Base-by-base conservation (phyloP, 345 rosid genomes). In the Jatropha curcas region DNA sequence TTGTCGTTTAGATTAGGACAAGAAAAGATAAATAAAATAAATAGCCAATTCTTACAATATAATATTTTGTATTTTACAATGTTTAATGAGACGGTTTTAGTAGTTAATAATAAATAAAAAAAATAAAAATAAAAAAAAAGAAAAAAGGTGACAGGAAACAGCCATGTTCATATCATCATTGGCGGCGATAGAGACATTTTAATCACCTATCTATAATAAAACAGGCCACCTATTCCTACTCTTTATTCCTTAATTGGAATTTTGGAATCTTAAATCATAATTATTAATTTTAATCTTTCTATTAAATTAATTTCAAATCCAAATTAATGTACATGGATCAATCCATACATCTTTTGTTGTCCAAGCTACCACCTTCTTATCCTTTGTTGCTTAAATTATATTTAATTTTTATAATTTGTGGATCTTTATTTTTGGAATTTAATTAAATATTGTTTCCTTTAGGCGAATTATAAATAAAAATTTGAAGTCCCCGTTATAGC, bases 161-260 rank as follows among this genome's bases (percentile, higher is more conserved):
- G 52, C 74, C 66, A 43, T 13, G 30, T 70, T 70, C 74, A 31
- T 28, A 41, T 58, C 28, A 70, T 59, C 65, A 28, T 24, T 68
- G 17, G 9, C 10, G 63, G 63, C 63, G 3, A 59, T 2, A 59
- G 22, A 4, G 7, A 31, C 63, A 13, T 30, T n/a, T 28, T 31
- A 14, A 12, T 14, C 19, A 12, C 51, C 19, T 45, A n/a, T n/a
- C 19, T 45, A 11, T 45, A 45, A 45, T n/a, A n/a, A n/a, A n/a
- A n/a, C n/a, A n/a, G n/a, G n/a, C n/a, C n/a, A n/a, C n/a, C n/a
- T n/a, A n/a, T n/a, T n/a, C n/a, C 4, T 35, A 35, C 7, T 37
- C 9, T 37, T 37, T 37, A 5, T 37, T 41, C 57, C 57, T 4
- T 59, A 59, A 28, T 59, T 59, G 16, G 62, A 59, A 59, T 1